These are phyloP conservation scores for Gamsiella multidivaricata DNA, from an alignment of 192 early-diverging fungal species.

Conservation along the genomic window DNA sequence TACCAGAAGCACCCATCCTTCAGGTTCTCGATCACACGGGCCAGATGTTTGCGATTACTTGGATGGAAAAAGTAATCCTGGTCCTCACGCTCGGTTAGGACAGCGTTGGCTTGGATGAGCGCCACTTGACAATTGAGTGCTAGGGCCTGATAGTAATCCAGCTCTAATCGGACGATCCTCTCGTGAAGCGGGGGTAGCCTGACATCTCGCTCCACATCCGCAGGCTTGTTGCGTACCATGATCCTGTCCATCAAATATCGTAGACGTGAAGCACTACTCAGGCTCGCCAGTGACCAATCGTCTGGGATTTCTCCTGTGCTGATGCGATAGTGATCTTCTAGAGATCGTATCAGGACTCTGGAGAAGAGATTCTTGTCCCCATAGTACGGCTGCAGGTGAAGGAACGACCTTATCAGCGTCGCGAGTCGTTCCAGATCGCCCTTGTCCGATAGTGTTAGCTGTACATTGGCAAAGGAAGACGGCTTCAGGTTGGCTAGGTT, in stretches of 20 bases:
- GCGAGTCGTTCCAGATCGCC: constrained; percentile 67
- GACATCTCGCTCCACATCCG: constrained; percentile 67
- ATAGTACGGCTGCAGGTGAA: constrained; percentile 73
- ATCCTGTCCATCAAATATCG: constrained; percentile 70
- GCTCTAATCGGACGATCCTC: constrained; percentile 52
- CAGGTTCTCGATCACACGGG: constrained; percentile 71
- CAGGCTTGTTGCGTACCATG: constrained; percentile 77
- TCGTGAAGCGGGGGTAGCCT: constrained; percentile 73
- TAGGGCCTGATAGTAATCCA: constrained; percentile 62
- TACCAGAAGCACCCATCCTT: constrained; percentile 77
- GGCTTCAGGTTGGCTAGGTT: constrained; percentile 64
- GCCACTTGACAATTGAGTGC: constrained; percentile 70
- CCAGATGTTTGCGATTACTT: constrained; percentile 64
- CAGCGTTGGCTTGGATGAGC: constrained; percentile 77
- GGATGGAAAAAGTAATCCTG: constrained; percentile 83
- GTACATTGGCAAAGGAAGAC: neutral
- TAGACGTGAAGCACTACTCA: constrained; percentile 61
- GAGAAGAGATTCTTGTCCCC: constrained; percentile 58
- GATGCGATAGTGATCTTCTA: constrained; percentile 53
- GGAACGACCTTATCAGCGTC: constrained; percentile 65
- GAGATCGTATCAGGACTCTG: constrained; percentile 63
- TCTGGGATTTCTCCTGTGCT: neutral
- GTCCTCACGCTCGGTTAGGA: constrained; percentile 71
- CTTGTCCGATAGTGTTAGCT: constrained; percentile 36
- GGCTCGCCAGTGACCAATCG: constrained; percentile 31